Base-by-base conservation (phyloP, 164 flowering plant species). In the Aristolochia californica region DNA sequence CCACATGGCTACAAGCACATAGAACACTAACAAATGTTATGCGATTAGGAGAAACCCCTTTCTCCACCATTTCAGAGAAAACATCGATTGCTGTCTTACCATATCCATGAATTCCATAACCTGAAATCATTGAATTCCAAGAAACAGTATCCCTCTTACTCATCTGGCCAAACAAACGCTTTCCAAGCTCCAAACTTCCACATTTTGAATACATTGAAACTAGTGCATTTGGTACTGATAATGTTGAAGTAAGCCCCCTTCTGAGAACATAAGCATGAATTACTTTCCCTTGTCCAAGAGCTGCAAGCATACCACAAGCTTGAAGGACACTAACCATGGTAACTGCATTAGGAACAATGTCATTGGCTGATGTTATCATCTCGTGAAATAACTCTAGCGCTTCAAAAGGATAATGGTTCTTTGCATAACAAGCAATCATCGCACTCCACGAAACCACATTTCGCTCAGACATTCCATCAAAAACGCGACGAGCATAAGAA, bases 361-460 rank as follows among this genome's bases (percentile, higher is more conserved):
- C 79, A 18, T 45, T 55, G 23, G 34, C 67, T 71, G 62, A 76
- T 25, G 27, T 45, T 73, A 81, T 73, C 95, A 85, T 82, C 52
- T 78, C 76, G 14, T 73, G 65, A 57, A 93, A 87, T 20, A 85
- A 66, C 60, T 78, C 75, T 73, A 93, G 64, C 4, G 95, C 97
- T 43, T 83, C 89, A 64, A 69, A 71, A 1, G 93, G 72, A 69
- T 55, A 78, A 27, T 73, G 87, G 61, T 87, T 89, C 65, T 77
- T 83, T 0, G 78, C 82, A 66, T 75, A 87, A 50, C 91, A 83
- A 7, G 85, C 86, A 62, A 93, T 87, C 91, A 93, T 82, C 0
- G 95, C 94, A 60, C 88, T 93, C 95, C 98, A 93, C 13, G 93
- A 80, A 62, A 88, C 91, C 62, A 87, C 80, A 74, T 87, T 87